phyloP scores from a whole-genome alignment of 2,329 filamentous ascomycete species.

The Trichoderma koningiopsis region DNA sequence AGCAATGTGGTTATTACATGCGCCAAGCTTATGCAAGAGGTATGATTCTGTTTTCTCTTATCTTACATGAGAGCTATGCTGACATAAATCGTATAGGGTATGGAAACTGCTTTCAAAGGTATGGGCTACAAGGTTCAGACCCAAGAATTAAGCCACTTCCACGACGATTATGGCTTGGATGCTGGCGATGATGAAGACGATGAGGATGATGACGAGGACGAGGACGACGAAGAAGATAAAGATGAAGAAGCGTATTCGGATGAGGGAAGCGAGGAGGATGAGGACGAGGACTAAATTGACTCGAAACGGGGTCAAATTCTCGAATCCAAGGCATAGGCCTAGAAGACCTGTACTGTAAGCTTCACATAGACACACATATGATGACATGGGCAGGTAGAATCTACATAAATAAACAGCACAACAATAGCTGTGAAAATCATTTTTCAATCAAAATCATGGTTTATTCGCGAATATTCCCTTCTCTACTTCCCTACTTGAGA shows the following conservation, averaged over 20 bases:
- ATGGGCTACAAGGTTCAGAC: constrained; percentile 80
- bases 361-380: background rate
- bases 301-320: background rate
- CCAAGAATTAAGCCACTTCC: constrained; percentile 74
- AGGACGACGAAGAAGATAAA: constrained; percentile 41
- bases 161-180: constrained; percentile 86
- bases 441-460: background rate
- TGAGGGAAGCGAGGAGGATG: constrained; percentile 19
- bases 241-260: constrained; percentile 33
- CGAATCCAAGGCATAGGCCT: background rate
- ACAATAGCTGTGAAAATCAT: background rate
- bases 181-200: constrained; percentile 62
- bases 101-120: constrained; percentile 72
- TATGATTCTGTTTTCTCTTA: constrained; percentile 38
- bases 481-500: background rate
- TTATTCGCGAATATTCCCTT: background rate
- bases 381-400: background rate
- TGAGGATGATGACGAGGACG: constrained; percentile 52
- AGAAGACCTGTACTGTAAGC: background rate
- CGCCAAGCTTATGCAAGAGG: constrained; percentile 80
- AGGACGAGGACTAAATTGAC: background rate
- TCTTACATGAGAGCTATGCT: background rate
- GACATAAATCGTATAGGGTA: constrained; percentile 54
- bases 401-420: background rate
- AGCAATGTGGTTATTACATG: constrained; percentile 89